Base-by-base conservation (phyloP, 306 rosid species). In the Trifolium repens region DNA sequence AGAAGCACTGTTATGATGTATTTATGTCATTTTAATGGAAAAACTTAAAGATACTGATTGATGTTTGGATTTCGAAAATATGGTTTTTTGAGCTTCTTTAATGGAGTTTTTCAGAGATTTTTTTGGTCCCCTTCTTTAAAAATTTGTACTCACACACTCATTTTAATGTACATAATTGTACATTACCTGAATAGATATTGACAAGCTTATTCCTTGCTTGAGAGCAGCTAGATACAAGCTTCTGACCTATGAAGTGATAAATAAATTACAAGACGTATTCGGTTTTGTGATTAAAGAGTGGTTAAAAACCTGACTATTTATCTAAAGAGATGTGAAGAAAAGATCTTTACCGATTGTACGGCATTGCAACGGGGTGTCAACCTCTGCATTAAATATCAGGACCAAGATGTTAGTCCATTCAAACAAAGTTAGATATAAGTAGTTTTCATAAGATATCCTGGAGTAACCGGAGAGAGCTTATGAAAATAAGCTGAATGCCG, bases 151-250 rank as follows among this genome's bases (percentile, higher is more conserved):
- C 40, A 19, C 34, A n/a, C n/a, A 44, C 10, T 68, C 64, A 30
- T 26, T 72, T 26, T 72, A 52, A 16, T 58, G 44, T 76, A 27
- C 44, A 62, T 42, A 59, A 42, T 69, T 72, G 60, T 61, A 78
- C 52, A 58, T 76, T 64, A 90, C 97, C 96, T 69, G 96, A 85
- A 78, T 90, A 88, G 74, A 89, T 84, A 77, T 76, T 84, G 69
- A 82, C 82, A 84, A 74, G 82, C 85, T 83, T 83, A 37, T 82
- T 81, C 75, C 84, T 90, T 50, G 88, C 88, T 83, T 85, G 91
- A 35, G 94, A 90, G 81, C 98, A 92, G 85, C 91, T 83, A 64
- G 92, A 79, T 46, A 79, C 80, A 60, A 85, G 80, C 89, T 86
- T 92, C 80, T 84, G 82, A 63, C 75, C 98, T 90, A 72, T 16